Evolutionary conservation across 208 protist species (phyloP).

Genomic region (Trypanosomatidae sp.): DNA sequence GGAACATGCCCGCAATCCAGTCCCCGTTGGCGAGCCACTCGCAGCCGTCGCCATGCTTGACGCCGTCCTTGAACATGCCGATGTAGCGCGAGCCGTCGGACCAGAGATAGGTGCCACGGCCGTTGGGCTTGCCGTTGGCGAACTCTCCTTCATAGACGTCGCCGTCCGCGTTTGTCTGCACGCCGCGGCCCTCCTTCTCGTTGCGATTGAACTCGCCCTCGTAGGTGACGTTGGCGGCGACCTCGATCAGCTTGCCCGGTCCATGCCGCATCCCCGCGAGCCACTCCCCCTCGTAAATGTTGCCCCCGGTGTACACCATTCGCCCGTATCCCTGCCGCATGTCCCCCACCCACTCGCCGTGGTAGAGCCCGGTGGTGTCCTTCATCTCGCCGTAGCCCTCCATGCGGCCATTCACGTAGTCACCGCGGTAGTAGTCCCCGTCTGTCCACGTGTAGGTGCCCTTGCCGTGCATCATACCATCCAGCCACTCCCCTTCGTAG

Average conservation of each 20-base stretch:
- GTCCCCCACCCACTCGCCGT: constrained; percentile 84
- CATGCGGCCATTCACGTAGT: constrained; percentile 65
- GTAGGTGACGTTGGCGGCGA: constrained; percentile 43
- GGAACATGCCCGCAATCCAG: too few relatives aligned
- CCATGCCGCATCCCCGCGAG: constrained; percentile 80
- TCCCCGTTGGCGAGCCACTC: constrained; percentile 80
- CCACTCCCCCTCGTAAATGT: constrained; percentile 91
- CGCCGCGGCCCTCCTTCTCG: constrained; percentile 75
- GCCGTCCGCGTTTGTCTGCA: constrained; percentile 69
- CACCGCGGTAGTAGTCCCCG: constrained; percentile 71
- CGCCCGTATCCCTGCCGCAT: constrained; percentile 75
- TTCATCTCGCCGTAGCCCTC: constrained; percentile 79
- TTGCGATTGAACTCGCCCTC: constrained; percentile 77
- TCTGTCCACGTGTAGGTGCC: constrained; percentile 82
- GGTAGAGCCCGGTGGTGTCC: constrained; percentile 77
- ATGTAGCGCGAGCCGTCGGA: constrained; percentile 81
- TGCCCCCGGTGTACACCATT: constrained; percentile 76
- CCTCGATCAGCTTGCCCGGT: constrained; percentile 72
- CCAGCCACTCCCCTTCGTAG: constrained; percentile 81
- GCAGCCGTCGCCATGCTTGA: constrained; percentile 84
- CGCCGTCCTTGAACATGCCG: constrained; percentile 81
- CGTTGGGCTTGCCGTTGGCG: constrained; percentile 63
- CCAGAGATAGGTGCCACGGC: constrained; percentile 78
- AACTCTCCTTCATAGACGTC: constrained; percentile 89
- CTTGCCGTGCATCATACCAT: constrained; percentile 71